phyloP scores from a whole-genome alignment of 2,329 filamentous ascomycete genomes.

The Fusarium anguioides region DNA sequence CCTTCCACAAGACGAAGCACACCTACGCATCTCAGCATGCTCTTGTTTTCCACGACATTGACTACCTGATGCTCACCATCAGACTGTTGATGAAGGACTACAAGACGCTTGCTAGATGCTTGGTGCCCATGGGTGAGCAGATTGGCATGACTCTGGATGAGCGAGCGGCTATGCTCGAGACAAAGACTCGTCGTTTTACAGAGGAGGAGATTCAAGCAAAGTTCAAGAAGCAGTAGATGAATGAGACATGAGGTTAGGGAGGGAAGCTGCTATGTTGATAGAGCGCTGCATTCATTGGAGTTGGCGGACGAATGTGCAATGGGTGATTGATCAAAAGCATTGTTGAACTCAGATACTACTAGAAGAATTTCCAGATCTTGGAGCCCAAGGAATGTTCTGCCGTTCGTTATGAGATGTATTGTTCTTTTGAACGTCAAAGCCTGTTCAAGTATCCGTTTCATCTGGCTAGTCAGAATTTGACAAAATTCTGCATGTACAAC shows the following conservation, averaged over 20 bases:
- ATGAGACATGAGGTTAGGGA: background rate
- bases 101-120: conserved; percentile 71
- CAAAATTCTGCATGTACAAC: too few relatives aligned
- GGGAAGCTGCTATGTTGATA: background rate
- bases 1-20: conserved; percentile 76
- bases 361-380: fast-evolving
- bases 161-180: conserved; percentile 35
- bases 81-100: conserved; percentile 78
- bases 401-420: too few relatives aligned
- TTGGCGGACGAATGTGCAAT: background rate
- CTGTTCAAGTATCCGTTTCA: too few relatives aligned
- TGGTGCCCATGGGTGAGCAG: conserved; percentile 81
- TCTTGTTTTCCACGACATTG: conserved; percentile 83
- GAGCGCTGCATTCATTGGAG: conserved; percentile 8
- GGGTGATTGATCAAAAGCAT: background rate
- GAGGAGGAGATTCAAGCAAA: conserved; percentile 42
- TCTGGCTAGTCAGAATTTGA: too few relatives aligned
- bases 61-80: conserved; percentile 81
- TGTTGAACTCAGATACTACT: background rate
- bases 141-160: conserved; percentile 70
- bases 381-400: background rate
- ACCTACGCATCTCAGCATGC: conserved; percentile 74
- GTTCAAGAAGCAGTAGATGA: conserved; percentile 24
- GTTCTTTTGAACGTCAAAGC: too few relatives aligned
- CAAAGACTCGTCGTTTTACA: conserved; percentile 40